Evolutionary conservation across 805 yeast genomes (phyloP), one percentile per base, ranked within the genome.

Genomic region (Ogataea paradorogensis): DNA sequence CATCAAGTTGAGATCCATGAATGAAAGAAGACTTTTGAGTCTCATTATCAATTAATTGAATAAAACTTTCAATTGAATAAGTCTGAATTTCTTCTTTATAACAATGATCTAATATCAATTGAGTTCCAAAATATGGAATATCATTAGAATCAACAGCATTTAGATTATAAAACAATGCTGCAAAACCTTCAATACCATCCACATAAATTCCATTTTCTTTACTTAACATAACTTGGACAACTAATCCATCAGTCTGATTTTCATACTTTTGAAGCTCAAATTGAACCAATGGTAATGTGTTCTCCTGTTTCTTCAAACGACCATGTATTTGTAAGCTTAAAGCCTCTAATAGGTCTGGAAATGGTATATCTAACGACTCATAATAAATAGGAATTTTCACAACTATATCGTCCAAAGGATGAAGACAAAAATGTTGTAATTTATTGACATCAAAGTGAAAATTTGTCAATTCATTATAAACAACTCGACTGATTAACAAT

Each of bases 321-420:
- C 65, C 61, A 43, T 72, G 66, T 2, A 76, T 52, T 48, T 77
- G 76, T 9, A 67, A 51, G 43, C 74, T 73, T 1, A 73, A 55
- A 1, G 84, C 88, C 30, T 68, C 68, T 1, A 71, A 74, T 14
- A 88, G 53, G 56, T 88, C 95, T 0, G 91, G 90, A 49, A 81
- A 80, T 13, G 63, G 59, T 47, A 78, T 69, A 1, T 74, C 75
- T 9, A 69, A 69, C 1, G 60, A 50, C n/a, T 61, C 58, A 15
- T 70, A 48, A 33, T 62, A 67, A 3, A 75, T 63, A 0, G 77
- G 78, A 5, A 76, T 63, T 2, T 52, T 61, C 29, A 77, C 38
- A 16, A 59, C 58, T 2, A 76, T 45, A 50, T 76, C 81, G 15
- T 59, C 48, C 30, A 69, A 59, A 9, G 70, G 72, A 34, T 67